phyloP scores from a whole-genome alignment of 768 basidiomycete genomes.

The Lanmaoa pseudosensibilis region DNA sequence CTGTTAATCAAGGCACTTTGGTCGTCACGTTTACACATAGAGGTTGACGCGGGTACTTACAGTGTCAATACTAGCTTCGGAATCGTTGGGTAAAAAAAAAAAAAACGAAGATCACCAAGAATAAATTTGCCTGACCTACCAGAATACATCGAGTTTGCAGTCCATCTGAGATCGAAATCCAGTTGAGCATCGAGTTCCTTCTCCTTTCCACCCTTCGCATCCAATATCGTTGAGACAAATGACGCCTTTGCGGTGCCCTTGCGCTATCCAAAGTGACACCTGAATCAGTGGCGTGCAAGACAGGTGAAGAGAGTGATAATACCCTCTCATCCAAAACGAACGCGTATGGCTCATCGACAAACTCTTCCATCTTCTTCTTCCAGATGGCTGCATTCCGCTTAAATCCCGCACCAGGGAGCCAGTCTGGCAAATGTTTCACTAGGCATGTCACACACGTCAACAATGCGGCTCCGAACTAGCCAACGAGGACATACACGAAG shows the following conservation, averaged over 20 bases:
- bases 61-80: slow-evolving; percentile 57
- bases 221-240: slow-evolving; percentile 53
- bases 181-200: slow-evolving; percentile 30
- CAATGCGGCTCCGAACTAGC: no score
- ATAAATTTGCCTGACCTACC: slow-evolving; percentile 27
- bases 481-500: slow-evolving; percentile 27
- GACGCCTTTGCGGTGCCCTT: slow-evolving; percentile 40
- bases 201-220: slow-evolving; percentile 20
- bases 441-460: slow-evolving; percentile 3
- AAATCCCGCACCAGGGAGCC: slow-evolving; percentile 63
- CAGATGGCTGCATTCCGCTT: slow-evolving; percentile 57
- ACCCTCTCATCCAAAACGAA: slow-evolving; percentile 60
- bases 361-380: slow-evolving; percentile 65
- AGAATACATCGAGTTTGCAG: slow-evolving; percentile 81
- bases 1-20: slow-evolving; percentile 28
- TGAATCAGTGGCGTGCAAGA: not conserved
- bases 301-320: not conserved
- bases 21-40: not conserved
- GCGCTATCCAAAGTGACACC: slow-evolving; percentile 20
- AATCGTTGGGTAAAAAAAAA: not conserved
- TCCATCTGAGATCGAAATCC: slow-evolving; percentile 75
- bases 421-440: slow-evolving; percentile 59
- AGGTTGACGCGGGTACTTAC: slow-evolving; percentile 33
- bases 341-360: slow-evolving; percentile 62
- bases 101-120: no score